Conservation (phyloP, 306 rosid species). For the Sesbania bispinosa region DNA sequence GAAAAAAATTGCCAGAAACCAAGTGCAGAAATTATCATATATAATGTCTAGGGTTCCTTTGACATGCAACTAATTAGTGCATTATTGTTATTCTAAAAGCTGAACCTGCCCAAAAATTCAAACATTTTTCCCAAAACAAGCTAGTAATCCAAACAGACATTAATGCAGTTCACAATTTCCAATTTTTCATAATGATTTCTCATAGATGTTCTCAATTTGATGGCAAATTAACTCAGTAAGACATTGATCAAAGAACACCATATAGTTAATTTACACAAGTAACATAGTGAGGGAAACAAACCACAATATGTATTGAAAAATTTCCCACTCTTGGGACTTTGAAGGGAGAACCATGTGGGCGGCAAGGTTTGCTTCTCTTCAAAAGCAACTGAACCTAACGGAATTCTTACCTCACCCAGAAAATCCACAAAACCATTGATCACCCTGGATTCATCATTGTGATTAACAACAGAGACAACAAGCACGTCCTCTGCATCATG, state of each 20-base stretch:
- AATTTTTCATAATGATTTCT: neutral
- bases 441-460: constrained; percentile 28
- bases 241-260: no score
- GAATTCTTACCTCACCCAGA: constrained; percentile 61
- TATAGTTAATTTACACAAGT: no score
- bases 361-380: constrained; percentile 53
- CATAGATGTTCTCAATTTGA: neutral
- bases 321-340: constrained; percentile 40
- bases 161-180: neutral
- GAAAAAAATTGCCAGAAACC: neutral
- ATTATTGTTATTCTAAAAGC: no score
- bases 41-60: neutral
- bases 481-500: constrained; percentile 51
- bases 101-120: no score
- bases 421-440: constrained; percentile 36
- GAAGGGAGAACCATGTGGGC: constrained; percentile 71
- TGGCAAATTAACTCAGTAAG: no score
- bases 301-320: constrained; percentile 55
- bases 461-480: constrained; percentile 40
- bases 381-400: constrained; percentile 39
- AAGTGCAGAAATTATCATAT: neutral
- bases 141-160: neutral
- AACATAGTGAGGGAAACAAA: constrained; percentile 34
- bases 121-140: neutral
- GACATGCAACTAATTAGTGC: neutral